Evolutionary conservation across 495 filamentous ascomycete genomes (phyloP), one percentile per base, ranked within the genome.

Genomic region (Physcia stellaris): DNA sequence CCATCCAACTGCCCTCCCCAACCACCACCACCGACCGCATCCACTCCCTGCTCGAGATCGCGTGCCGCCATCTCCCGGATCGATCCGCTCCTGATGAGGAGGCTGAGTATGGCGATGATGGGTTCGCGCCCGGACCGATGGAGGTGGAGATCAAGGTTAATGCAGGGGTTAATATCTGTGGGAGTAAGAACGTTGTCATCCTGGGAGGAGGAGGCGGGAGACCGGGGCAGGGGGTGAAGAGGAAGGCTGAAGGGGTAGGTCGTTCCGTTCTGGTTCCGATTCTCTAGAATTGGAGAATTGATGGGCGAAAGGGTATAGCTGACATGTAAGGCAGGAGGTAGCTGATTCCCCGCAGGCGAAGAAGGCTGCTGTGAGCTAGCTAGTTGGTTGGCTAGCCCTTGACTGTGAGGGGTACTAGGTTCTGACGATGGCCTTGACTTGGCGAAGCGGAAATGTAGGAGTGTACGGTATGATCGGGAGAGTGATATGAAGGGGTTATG

Each of bases 201-300:
- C 5, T 26, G 23, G 44, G 24, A 7, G 24, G 26, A 24, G 3
- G 24, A 23, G 17, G 26, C 16, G 15, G 17, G 7, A 24, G 16
- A 1, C 13, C 19, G 16, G 28, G 32, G 17, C 13, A 31, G 4
- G 40, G 35, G 5, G 48, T 48, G 44, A 61, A 58, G 35, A 40
- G 53, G 16, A 49, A 55, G 27, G 49, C 56, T 32, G 40, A 48
- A 17, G 57, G 51, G 19, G 57, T 58, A 50, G 44, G 51, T 52
- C 16, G 13, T 28, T 18, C 38, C 20, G 7, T 24, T 42, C 19
- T 18, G 11, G 12, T 6, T 30, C 24, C 19, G 24, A 24, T 22
- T 11, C 28, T 35, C 26, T 26, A 37, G 33, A 19, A 12, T 21
- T 12, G 26, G 40, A 15, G 9, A 42, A 36, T 39, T 23, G 36